Percentiles rank a stretch among this genome's conserved stretches.
Conservation (phyloP, 805 yeast species). For the Wickerhamomyces ciferrii region DNA sequence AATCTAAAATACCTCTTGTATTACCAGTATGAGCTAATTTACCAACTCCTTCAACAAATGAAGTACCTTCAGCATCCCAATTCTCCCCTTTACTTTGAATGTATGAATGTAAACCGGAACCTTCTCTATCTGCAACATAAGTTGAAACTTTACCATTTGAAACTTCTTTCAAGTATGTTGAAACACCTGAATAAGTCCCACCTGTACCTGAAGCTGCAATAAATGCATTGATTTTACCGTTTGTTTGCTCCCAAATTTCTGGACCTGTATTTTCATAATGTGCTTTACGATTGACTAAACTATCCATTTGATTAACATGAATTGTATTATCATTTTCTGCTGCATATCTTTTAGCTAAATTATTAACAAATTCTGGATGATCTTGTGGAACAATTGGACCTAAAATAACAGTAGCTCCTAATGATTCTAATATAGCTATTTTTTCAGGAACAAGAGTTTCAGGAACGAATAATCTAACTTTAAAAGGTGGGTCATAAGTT, state of each 20-base stretch:
- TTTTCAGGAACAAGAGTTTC: conserved; percentile 74
- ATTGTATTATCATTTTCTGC: conserved; percentile 44
- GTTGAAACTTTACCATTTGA: conserved; percentile 31
- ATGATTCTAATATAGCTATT: conserved; percentile 45
- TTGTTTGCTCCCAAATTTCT: conserved; percentile 62
- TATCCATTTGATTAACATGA: conserved; percentile 81
- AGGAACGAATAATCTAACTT: conserved; percentile 72
- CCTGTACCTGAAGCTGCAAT: conserved; percentile 81
- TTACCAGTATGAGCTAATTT: conserved; percentile 19
- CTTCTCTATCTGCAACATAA: conserved; percentile 76
- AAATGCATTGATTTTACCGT: conserved; percentile 50
- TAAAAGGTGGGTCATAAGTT: conserved; percentile 22
- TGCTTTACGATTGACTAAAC: conserved; percentile 64
- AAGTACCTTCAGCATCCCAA: conserved; percentile 19
- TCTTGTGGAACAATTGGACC: conserved; percentile 60
- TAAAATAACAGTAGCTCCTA: conserved; percentile 62
- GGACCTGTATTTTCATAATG: conserved; percentile 75
- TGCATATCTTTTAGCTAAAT: conserved; percentile 25
- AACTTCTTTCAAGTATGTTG: conserved; percentile 52
- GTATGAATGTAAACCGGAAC: conserved; percentile 52
- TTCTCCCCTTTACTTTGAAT: conserved; percentile 12
- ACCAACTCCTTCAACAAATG: conserved; percentile 22
- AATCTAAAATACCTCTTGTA: conserved; percentile 11
- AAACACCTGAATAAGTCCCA: conserved; percentile 76
- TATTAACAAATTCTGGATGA: conserved; percentile 38